A percentile compares a stretch with the other conserved stretches of the same genome.
phyloP scores from a whole-genome alignment of 768 basidiomycete genomes.

The Polyporus arcularius region DNA sequence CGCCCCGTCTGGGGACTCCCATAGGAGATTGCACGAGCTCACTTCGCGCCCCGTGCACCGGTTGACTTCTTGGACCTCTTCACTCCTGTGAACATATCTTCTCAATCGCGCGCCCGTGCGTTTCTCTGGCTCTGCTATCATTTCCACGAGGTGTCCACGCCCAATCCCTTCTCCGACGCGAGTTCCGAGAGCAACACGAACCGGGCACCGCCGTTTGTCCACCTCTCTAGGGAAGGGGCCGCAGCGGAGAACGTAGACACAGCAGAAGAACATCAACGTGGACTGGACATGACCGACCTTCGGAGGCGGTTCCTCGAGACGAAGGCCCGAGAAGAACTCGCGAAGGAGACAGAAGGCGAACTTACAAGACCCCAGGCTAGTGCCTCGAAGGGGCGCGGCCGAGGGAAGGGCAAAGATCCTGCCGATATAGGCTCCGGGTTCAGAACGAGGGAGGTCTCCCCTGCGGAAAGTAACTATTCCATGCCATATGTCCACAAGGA shows the following conservation, averaged over 20 bases:
- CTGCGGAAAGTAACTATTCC: conserved; percentile 18
- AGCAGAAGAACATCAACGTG: conserved; percentile 42
- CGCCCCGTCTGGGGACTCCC: not conserved
- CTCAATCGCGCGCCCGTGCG: conserved; percentile 43
- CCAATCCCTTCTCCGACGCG: conserved; percentile 42
- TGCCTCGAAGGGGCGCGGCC: not conserved
- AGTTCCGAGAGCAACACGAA: conserved; percentile 28
- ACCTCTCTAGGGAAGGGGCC: conserved; percentile 33
- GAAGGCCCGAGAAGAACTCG: conserved; percentile 23
- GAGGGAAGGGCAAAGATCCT: conserved; percentile 1
- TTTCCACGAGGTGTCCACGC: conserved; percentile 41
- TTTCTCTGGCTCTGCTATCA: conserved; percentile 52
- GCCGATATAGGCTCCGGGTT: not conserved
- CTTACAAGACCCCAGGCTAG: not conserved
- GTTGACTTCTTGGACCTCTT: conserved; percentile 47
- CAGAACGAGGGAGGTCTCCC: conserved; percentile 18
- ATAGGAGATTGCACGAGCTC: conserved; percentile 37
- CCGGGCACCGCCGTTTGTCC: conserved; percentile 29
- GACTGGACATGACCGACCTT: conserved; percentile 39
- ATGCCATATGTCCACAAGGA: conserved; percentile 5
- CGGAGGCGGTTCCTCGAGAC: conserved; percentile 39
- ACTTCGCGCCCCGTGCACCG: conserved; percentile 34
- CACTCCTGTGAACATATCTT: conserved; percentile 40
- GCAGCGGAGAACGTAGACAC: conserved; percentile 48
- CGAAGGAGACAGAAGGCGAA: conserved; percentile 9